Evolutionary conservation across 345 rosid species (phyloP).

Genomic region (Cardamine chenopodiifolia): DNA sequence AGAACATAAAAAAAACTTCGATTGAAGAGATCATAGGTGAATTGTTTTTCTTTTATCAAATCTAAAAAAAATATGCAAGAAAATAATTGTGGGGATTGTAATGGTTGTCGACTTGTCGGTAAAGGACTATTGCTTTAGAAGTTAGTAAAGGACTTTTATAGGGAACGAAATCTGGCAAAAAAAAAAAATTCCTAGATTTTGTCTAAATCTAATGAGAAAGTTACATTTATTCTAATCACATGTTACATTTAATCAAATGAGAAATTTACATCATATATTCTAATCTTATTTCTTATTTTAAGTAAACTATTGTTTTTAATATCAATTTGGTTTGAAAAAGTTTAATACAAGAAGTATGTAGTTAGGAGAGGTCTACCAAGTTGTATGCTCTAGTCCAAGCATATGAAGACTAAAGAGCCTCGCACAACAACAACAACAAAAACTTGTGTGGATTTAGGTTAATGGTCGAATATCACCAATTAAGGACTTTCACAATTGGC

Average conservation of each 20-base stretch:
- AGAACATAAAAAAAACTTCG: neutral
- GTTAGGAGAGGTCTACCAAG: neutral
- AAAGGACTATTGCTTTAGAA: slow-evolving; percentile 44
- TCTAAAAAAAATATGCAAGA: slow-evolving; percentile 3
- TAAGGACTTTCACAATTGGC: neutral
- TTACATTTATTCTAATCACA: neutral
- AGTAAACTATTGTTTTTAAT: neutral
- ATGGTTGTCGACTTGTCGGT: slow-evolving; percentile 37
- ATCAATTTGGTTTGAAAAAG: neutral
- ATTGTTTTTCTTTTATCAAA: neutral
- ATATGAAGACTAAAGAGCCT: no score
- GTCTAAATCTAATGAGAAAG: neutral
- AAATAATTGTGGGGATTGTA: slow-evolving; percentile 30
- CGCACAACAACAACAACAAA: no score
- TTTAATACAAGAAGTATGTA: neutral
- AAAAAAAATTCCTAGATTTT: slow-evolving; percentile 10
- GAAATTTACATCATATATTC: neutral
- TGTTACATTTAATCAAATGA: neutral
- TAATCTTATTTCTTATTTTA: neutral
- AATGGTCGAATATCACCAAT: neutral
- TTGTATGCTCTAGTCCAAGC: no score
- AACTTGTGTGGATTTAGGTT: neutral
- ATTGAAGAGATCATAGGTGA: neutral
- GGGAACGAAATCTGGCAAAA: slow-evolving; percentile 13
- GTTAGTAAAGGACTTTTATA: slow-evolving; percentile 35